Evolutionary conservation across 2,329 filamentous ascomycete species (phyloP).

Genomic region (Rugonectria rugulosa): DNA sequence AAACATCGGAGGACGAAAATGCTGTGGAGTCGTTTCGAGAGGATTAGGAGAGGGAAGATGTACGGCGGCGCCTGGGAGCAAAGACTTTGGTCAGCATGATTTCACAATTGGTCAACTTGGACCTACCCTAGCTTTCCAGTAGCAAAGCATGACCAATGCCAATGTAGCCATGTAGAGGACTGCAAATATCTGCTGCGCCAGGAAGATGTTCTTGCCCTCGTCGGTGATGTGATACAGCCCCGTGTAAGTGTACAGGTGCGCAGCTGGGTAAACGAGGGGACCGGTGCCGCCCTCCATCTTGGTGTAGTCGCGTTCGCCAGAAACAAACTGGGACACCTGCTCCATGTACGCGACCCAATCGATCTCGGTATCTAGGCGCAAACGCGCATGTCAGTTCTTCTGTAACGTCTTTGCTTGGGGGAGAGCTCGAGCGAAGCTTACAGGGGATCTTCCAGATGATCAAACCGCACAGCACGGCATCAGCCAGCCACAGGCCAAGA

Average conservation of each 20-base stretch:
- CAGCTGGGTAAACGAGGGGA: conserved; percentile 92
- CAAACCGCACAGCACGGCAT: conserved; percentile 74
- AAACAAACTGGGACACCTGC: conserved; percentile 80
- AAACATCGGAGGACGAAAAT: conserved; percentile 93
- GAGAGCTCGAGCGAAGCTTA: conserved; percentile 55
- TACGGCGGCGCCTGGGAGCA: conserved; percentile 78
- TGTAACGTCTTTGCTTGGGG: neutral
- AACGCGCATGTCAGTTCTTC: conserved; percentile 14
- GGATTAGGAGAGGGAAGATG: conserved; percentile 81
- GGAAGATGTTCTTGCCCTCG: conserved; percentile 75
- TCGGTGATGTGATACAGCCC: conserved; percentile 80
- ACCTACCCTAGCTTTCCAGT: conserved; percentile 73
- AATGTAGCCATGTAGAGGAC: conserved; percentile 80
- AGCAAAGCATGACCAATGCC: conserved; percentile 81
- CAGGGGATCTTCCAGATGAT: conserved; percentile 86
- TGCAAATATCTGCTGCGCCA: conserved; percentile 87
- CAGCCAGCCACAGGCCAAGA: conserved; percentile 71
- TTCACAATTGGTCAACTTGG: no score
- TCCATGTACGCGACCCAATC: conserved; percentile 99
- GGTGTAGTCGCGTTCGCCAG: conserved; percentile 88
- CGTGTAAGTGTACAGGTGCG: conserved; percentile 91
- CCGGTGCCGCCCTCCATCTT: conserved; percentile 88
- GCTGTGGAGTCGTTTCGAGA: conserved; percentile 93
- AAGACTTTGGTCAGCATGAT: neutral
- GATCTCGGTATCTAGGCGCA: conserved; percentile 86